Conservation (phyloP, 768 basidiomycete species). For the Podaxis rugospora region DNA sequence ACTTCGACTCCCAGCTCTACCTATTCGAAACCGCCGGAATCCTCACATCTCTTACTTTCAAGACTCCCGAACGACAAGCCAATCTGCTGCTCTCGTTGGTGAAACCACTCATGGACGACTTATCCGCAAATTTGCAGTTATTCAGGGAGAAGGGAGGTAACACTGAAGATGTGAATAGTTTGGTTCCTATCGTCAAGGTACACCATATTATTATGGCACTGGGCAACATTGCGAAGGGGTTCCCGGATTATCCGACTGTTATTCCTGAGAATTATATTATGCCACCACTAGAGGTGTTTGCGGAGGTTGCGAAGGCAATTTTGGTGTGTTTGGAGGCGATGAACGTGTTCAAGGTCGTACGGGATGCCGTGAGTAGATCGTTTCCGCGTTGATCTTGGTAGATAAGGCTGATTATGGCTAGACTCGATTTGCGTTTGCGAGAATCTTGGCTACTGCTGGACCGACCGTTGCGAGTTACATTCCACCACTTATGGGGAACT, state of each 20-base stretch:
- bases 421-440: conserved; percentile 92
- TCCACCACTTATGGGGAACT: conserved; percentile 82
- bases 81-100: conserved; percentile 70
- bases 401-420: conserved; percentile 23
- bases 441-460: conserved; percentile 87
- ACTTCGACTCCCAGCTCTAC: conserved; percentile 90
- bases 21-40: conserved; percentile 90
- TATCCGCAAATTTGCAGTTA: conserved; percentile 54
- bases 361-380: conserved; percentile 75
- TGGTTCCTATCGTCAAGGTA: conserved; percentile 73
- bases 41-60: conserved; percentile 73
- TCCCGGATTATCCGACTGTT: conserved; percentile 82
- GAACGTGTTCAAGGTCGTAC: conserved; percentile 80
- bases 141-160: conserved; percentile 41
- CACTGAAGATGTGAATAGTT: conserved; percentile 60
- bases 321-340: conserved; percentile 84
- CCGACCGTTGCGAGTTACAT: conserved; percentile 83
- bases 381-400: neutral
- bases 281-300: conserved; percentile 76
- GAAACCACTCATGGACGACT: conserved; percentile 74
- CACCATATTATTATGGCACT: conserved; percentile 95
- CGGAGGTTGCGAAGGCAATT: conserved; percentile 81
- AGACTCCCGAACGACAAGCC: conserved; percentile 62
- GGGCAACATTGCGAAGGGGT: conserved; percentile 93
- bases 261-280: conserved; percentile 61